These are phyloP conservation scores for Fraxinus americana DNA, from an alignment of 257 asterid genomes.

Conservation along the genomic window DNA sequence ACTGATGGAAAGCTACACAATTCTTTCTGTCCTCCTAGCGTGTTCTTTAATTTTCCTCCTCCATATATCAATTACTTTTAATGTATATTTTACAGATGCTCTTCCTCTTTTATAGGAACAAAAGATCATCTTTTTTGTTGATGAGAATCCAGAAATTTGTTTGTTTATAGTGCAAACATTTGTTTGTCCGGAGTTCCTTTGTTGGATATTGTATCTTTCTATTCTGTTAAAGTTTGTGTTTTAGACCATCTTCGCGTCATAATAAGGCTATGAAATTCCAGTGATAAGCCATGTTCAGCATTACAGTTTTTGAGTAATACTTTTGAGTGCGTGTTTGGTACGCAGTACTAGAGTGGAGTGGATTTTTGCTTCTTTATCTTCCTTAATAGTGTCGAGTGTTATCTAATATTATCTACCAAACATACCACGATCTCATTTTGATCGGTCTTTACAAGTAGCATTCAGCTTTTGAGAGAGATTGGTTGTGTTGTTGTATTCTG, in stretches of 20 bases:
- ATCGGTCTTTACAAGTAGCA: neutral
- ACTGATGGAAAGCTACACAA: neutral
- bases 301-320: neutral
- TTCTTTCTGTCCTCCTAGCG: neutral
- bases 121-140: neutral
- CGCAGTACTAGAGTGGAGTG: neutral
- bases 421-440: neutral
- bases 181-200: neutral
- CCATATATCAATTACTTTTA: neutral
- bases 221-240: neutral
- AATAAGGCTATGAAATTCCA: neutral
- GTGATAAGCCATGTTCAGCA: neutral
- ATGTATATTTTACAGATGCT: neutral
- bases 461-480: neutral
- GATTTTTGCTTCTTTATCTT: neutral
- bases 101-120: neutral
- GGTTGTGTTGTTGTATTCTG: neutral
- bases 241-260: neutral
- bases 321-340: too few relatives aligned
- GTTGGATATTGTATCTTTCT: neutral
- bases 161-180: neutral
- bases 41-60: neutral
- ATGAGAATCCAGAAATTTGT: neutral
- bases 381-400: neutral
- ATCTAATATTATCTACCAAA: neutral